phyloP scores from a whole-genome alignment of 2,329 filamentous ascomycete species.

The Apiospora pterosperma region DNA sequence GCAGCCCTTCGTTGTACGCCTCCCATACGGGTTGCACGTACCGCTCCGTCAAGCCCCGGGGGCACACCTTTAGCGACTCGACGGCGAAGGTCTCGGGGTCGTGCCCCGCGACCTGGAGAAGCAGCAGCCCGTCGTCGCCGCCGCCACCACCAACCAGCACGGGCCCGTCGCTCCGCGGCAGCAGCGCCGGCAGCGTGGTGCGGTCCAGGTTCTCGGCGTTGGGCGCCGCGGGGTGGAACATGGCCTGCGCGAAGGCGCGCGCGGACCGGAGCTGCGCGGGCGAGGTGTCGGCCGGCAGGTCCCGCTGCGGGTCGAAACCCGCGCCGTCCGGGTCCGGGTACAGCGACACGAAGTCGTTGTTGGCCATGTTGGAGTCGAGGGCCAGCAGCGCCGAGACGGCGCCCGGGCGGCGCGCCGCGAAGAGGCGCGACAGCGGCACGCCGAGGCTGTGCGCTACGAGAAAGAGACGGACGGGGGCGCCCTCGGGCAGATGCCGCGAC shows the following conservation, averaged over 20 bases:
- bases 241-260: slow-evolving; percentile 29
- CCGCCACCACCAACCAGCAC: slow-evolving; percentile 26
- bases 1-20: slow-evolving; percentile 49
- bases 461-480: slow-evolving; percentile 31
- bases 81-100: slow-evolving; percentile 49
- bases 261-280: slow-evolving; percentile 29
- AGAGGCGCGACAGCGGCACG: slow-evolving; percentile 49
- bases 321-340: slow-evolving; percentile 52
- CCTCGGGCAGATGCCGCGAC: slow-evolving; percentile 21
- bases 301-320: slow-evolving; percentile 35
- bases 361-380: slow-evolving; percentile 56
- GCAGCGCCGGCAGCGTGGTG: slow-evolving; percentile 36
- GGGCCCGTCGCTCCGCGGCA: slow-evolving; percentile 42
- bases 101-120: slow-evolving; percentile 49
- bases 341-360: slow-evolving; percentile 51
- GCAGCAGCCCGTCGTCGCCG: slow-evolving; percentile 31
- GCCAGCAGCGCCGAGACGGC: slow-evolving; percentile 44
- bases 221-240: slow-evolving; percentile 47
- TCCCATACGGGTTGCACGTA: slow-evolving; percentile 54
- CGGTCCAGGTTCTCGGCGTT: slow-evolving; percentile 49
- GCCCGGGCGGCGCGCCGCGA: slow-evolving; percentile 41
- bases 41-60: slow-evolving; percentile 36
- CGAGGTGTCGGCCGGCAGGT: slow-evolving; percentile 37
- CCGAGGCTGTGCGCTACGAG: slow-evolving; percentile 52
- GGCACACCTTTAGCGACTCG: slow-evolving; percentile 31